Base-by-base conservation (phyloP, 164 flowering plant species). In the Vitis amurensis region DNA sequence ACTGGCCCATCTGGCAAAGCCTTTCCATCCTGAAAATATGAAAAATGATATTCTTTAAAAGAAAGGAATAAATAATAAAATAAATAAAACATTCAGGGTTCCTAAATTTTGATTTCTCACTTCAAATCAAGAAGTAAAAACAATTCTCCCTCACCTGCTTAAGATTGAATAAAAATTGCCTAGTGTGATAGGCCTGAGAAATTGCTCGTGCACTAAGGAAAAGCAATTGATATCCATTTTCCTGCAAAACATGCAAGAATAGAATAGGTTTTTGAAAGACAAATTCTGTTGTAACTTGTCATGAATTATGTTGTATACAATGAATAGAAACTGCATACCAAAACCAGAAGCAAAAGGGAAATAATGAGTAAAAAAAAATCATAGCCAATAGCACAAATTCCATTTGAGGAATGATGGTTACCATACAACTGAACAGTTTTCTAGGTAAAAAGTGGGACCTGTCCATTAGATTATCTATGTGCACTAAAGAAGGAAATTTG, bases 161-260 rank as follows among this genome's bases (percentile, higher is more conserved):
- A 74, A 96, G 90, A 78, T 88, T 93, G 76, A 86, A 73, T 47
- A 96, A 78, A 80, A 96, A 96, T 75, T 83, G 93, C 72, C 99
- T 82, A 3, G 99, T 96, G 61, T 70, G 79, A 78, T 84, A 79
- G 59, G 99, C 94, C 81, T 93, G 99, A 65, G 97, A 86, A 68
- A 96, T 96, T 44, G 99, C 81, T 57, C 99, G 97, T 62, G 99
- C 99, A 83, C 99, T 96, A 6, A 96, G 91, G 71, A 93, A 96
- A 72, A 96, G 91, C 73, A 96, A 58, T 64, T 96, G 89, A 81
- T 93, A 96, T 23, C 98, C 99, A 80, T 96, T 96, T 78, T 92
- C 96, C 98, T 92, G 88, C 71, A 82, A 78, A 14, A 52, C 16
- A 61, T 29, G 55, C 63, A 29, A 63, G 66, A 16, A 53, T 23